Percentiles rank a stretch among this genome's conserved stretches.
Conservation (phyloP, 1,284 basidiomycete species). For the Fistulinella cinereoalba region DNA sequence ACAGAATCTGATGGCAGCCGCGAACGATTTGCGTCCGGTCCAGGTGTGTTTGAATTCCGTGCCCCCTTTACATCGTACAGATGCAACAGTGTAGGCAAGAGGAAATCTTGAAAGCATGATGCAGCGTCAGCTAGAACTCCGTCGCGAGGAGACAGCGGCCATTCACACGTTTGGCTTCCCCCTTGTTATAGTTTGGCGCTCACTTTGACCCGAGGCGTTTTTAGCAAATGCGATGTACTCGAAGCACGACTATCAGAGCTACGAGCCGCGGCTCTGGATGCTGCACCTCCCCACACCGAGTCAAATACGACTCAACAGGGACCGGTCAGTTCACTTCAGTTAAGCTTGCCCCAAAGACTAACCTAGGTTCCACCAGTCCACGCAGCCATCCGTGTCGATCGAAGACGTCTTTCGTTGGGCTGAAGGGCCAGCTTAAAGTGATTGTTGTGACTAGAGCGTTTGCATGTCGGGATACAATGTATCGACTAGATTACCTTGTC, state of each 20-base stretch:
- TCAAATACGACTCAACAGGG: constrained; percentile 7
- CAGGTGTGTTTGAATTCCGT: constrained; percentile 46
- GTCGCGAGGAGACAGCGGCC: constrained; percentile 61
- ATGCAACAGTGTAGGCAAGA: constrained; percentile 49
- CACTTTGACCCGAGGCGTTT: constrained; percentile 7
- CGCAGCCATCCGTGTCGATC: constrained; percentile 19
- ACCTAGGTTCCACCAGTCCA: constrained; percentile 9
- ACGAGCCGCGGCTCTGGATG: constrained; percentile 32
- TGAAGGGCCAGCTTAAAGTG: constrained; percentile 45
- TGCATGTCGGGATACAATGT: no score
- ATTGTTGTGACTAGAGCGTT: not conserved
- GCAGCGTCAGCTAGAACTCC: constrained; percentile 65
- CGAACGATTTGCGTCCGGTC: constrained; percentile 77
- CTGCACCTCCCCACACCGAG: not conserved
- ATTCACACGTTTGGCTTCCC: constrained; percentile 55
- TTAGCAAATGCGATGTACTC: constrained; percentile 67
- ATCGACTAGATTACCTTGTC: no score
- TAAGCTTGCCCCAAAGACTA: not conserved
- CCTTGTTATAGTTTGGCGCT: not conserved
- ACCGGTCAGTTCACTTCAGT: constrained; percentile 12
- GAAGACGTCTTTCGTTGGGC: constrained; percentile 58
- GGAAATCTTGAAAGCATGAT: constrained; percentile 75
- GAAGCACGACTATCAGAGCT: constrained; percentile 58
- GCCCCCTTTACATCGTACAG: not conserved
- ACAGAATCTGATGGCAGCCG: constrained; percentile 81